Base-by-base conservation (phyloP, 2,329 filamentous ascomycete species). In the Neopestalotiopsis sp. region DNA sequence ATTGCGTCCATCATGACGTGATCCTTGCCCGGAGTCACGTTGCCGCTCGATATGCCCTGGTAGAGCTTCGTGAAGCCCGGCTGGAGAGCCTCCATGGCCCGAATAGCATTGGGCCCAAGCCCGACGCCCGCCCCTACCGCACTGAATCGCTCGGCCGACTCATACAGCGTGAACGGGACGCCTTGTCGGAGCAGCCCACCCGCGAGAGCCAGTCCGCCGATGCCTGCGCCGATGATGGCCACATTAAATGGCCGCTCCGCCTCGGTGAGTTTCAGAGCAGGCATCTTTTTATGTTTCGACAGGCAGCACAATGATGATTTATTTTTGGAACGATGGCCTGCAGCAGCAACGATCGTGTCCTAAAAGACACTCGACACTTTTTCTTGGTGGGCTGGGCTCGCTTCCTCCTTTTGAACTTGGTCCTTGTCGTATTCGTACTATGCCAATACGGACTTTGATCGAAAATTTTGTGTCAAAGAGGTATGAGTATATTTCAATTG, bases 1-100 rank as follows among this genome's bases (percentile, higher is more conserved):
- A 83, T 72, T 2, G 79, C 82, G 59, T 83, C 81, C 69, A 83
- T 80, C 70, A 83, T 77, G 56, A 80, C 76, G 67, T 84, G 75
- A 61, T 78, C 74, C n/a, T 79, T 79, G 32, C 79, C 76, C 2
- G 76, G 74, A 28, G 70, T 77, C 65, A 79, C 75, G 69, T 84
- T 84, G 12, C 75, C 78, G 9, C 79, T 79, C 49, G 78, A 79
- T 24, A 82, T 79, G 4, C 72, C 71, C 67, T 81, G 76, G 69
- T 83, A 85, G 70, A 74, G 72, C n/a, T 74, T 70, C 10, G 78
- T 76, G 63, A 83, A 81, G 6, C 73, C 71, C 7, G 75, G 69
- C 62, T 84, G 79, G 69, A 83, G 81, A 14, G 81, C 72, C 59
- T 81, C 79, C 76, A 84, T 83, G 1, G 80, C 80, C 17, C 74